phyloP scores from a whole-genome alignment of 2,329 filamentous ascomycete species.

The Orbilia quercus region DNA sequence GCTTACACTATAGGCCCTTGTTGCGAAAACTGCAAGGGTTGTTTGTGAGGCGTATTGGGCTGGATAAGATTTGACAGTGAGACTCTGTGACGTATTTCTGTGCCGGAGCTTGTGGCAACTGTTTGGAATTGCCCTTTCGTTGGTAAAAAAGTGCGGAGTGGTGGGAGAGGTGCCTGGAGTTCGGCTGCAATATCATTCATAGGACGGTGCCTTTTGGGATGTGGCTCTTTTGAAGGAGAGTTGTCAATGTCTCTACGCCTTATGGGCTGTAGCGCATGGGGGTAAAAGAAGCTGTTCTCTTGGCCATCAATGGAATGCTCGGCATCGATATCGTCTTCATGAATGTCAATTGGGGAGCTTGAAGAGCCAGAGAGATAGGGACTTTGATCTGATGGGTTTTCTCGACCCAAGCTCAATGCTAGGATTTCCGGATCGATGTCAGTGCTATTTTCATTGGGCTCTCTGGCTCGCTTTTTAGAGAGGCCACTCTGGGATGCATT shows the following conservation, averaged over 20 bases:
- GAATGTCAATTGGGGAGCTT: not conserved
- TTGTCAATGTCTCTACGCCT: constrained; percentile 34
- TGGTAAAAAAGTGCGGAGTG: constrained; percentile 14
- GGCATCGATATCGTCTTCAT: not conserved
- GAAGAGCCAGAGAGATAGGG: not conserved
- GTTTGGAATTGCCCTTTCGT: constrained; percentile 30
- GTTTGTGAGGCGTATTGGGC: not conserved
- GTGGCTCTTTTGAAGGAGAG: constrained; percentile 13
- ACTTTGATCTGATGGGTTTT: not conserved
- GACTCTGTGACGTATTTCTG: constrained; percentile 21
- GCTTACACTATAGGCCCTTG: not conserved
- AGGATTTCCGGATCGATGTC: constrained; percentile 23
- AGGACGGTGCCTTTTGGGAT: not conserved
- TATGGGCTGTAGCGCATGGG: constrained; percentile 2
- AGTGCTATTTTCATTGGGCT: not conserved
- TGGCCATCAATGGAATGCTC: not conserved
- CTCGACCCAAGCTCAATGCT: constrained; percentile 6
- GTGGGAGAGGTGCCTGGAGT: constrained; percentile 38
- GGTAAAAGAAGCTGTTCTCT: not conserved
- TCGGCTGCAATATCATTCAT: constrained; percentile 30
- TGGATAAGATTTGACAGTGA: constrained; percentile 7
- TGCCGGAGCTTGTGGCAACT: constrained; percentile 1
- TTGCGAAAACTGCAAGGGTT: constrained; percentile 5
- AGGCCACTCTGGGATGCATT: constrained; percentile 1
- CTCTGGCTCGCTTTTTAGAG: not conserved